A percentile compares a stretch with the other conserved stretches of the same genome.
phyloP scores from a whole-genome alignment of 2,329 filamentous ascomycete genomes.

The Colletotrichum destructivum region DNA sequence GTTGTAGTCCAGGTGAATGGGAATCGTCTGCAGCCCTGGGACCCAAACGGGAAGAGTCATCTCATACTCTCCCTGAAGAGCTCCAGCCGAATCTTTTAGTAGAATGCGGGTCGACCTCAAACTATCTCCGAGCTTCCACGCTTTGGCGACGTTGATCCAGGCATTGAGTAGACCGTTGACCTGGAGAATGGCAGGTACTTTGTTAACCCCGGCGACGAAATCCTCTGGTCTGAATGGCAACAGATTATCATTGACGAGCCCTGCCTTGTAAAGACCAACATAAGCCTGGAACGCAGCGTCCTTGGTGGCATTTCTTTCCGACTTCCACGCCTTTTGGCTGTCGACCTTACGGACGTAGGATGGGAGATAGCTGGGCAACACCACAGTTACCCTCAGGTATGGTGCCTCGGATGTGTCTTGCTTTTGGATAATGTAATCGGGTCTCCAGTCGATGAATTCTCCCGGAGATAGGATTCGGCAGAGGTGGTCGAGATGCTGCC shows the following conservation, averaged over 20 bases:
- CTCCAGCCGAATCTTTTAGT: conserved; percentile 49
- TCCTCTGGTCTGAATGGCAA: conserved; percentile 72
- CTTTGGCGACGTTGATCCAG: conserved; percentile 60
- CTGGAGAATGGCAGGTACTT: conserved; percentile 52
- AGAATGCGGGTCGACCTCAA: conserved; percentile 43
- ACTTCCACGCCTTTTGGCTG: conserved; percentile 74
- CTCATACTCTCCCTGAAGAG: conserved; percentile 55
- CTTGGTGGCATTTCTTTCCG: conserved; percentile 80
- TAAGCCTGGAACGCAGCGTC: conserved; percentile 91
- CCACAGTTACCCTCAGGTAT: conserved; percentile 71
- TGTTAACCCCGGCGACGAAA: conserved; percentile 55
- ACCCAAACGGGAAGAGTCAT: conserved; percentile 62
- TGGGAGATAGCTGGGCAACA: conserved; percentile 81
- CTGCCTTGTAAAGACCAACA: conserved; percentile 75
- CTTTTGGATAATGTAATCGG: conserved; percentile 76
- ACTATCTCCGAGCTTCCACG: conserved; percentile 57
- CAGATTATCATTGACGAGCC: conserved; percentile 83
- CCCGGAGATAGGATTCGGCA: conserved; percentile 73
- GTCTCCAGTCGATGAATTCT: conserved; percentile 75
- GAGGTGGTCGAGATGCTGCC: conserved; percentile 86
- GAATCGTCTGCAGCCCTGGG: conserved; percentile 54
- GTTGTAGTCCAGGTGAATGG: conserved; percentile 57
- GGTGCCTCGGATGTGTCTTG: conserved; percentile 48
- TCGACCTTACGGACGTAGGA: conserved; percentile 68
- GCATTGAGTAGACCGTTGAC: conserved; percentile 61